Percentiles rank a stretch among this genome's conserved stretches.
Conservation (phyloP, 2,329 filamentous ascomycete species). For the Clarireedia homoeocarpa region DNA sequence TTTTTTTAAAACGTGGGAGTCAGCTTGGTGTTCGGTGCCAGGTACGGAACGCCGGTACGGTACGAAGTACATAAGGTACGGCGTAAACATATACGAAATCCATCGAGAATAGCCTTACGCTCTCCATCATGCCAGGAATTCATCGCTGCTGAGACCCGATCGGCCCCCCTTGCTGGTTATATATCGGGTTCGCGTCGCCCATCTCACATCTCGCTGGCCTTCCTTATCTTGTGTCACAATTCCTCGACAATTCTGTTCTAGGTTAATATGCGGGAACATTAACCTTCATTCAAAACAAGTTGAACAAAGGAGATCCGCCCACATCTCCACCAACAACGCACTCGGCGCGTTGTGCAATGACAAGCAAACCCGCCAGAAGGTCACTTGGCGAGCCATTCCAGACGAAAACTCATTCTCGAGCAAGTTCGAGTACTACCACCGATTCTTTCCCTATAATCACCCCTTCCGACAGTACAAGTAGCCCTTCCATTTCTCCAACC, state of each 20-base stretch:
- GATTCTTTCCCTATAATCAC: conserved; percentile 7
- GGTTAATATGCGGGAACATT: neutral
- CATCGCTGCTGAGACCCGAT: too few species aligned
- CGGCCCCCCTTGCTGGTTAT: too few species aligned
- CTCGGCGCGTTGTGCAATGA: conserved; percentile 2
- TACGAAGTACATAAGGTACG: too few species aligned
- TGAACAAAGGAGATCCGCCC: neutral
- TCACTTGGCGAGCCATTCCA: neutral
- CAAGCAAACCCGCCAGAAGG: neutral
- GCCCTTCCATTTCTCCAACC: conserved; percentile 9
- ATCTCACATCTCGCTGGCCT: neutral
- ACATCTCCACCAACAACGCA: neutral
- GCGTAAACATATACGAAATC: too few species aligned
- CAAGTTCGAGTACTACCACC: conserved; percentile 8
- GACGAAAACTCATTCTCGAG: conserved; percentile 2
- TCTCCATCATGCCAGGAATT: too few species aligned
- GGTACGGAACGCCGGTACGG: too few species aligned
- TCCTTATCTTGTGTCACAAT: neutral
- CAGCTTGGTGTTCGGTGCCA: too few species aligned
- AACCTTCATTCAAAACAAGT: too few species aligned
- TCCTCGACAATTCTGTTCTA: too few species aligned
- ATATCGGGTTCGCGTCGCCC: too few species aligned
- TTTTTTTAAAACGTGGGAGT: too few species aligned
- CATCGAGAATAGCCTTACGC: too few species aligned
- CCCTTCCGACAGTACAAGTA: conserved; percentile 9